Percentiles rank a stretch among this genome's conserved stretches.
These are phyloP conservation scores for Pseudocercospora ulei DNA, from an alignment of 2,329 filamentous ascomycete species.

Conservation along the genomic window DNA sequence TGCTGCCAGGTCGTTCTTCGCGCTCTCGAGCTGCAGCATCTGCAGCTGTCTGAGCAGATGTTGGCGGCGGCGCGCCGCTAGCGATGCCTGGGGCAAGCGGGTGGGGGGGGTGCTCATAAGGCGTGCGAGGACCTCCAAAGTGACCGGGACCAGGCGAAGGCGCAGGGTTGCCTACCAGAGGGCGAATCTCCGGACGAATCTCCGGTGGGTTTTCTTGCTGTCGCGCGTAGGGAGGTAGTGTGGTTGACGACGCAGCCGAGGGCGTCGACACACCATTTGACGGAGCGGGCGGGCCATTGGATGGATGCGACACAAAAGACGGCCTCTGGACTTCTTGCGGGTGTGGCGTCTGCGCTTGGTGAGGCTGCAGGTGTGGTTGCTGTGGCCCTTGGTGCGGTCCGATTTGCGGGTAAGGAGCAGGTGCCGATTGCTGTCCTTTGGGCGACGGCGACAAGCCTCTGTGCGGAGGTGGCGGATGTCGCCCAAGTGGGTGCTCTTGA, in stretches of 20 bases:
- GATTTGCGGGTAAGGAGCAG: slow-evolving; percentile 43
- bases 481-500: slow-evolving; percentile 33
- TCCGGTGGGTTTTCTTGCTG: slow-evolving; percentile 54
- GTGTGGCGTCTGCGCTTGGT: slow-evolving; percentile 34
- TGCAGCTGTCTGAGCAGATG: slow-evolving; percentile 48
- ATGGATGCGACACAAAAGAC: slow-evolving; percentile 22
- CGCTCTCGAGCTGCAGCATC: slow-evolving; percentile 57
- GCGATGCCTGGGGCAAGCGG: slow-evolving; percentile 52
- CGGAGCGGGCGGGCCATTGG: slow-evolving; percentile 23
- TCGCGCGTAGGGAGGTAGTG: slow-evolving; percentile 59
- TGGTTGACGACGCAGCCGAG: slow-evolving; percentile 35
- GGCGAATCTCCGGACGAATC: slow-evolving; percentile 73
- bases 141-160: slow-evolving; percentile 72
- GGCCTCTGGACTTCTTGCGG: slow-evolving; percentile 23
- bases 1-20: slow-evolving; percentile 69
- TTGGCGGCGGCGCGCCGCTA: slow-evolving; percentile 58
- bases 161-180: slow-evolving; percentile 67
- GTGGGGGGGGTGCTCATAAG: slow-evolving; percentile 67
- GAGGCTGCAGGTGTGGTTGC: slow-evolving; percentile 42
- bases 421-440: slow-evolving; percentile 47
- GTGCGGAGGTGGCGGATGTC: slow-evolving; percentile 44
- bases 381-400: slow-evolving; percentile 40
- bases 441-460: slow-evolving; percentile 51
- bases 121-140: slow-evolving; percentile 60
- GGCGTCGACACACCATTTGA: slow-evolving; percentile 39